Evolutionary conservation across 2,329 filamentous ascomycete genomes (phyloP).

Genomic region (Alternaria sp.): DNA sequence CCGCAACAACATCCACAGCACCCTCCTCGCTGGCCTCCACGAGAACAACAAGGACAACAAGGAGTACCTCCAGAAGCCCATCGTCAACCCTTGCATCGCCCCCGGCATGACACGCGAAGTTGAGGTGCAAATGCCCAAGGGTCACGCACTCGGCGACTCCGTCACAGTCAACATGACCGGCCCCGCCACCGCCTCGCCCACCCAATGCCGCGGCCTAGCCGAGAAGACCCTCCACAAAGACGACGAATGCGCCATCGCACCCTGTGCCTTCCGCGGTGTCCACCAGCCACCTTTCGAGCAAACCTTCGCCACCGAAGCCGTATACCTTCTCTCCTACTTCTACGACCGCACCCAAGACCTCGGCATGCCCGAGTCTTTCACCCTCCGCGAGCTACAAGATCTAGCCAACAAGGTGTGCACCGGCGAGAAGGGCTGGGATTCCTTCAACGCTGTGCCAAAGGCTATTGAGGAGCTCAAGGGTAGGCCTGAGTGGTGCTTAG

Average conservation of each 20-base stretch:
- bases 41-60: constrained; percentile 63
- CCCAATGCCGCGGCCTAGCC: constrained; percentile 87
- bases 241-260: constrained; percentile 76
- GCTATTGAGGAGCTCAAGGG: constrained; percentile 81
- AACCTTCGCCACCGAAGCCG: constrained; percentile 88
- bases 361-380: constrained; percentile 98
- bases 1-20: constrained; percentile 81
- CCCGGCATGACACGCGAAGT: constrained; percentile 79
- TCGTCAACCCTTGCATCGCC: constrained; percentile 85
- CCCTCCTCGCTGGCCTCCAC: constrained; percentile 74
- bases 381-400: constrained; percentile 85
- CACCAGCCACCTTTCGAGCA: constrained; percentile 92
- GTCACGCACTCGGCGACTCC: constrained; percentile 68
- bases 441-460: constrained; percentile 76
- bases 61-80: constrained; percentile 72
- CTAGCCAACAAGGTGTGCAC: constrained; percentile 84
- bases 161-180: constrained; percentile 87
- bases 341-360: constrained; percentile 92
- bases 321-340: constrained; percentile 98
- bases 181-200: constrained; percentile 74
- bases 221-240: constrained; percentile 94
- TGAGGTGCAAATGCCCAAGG: constrained; percentile 71
- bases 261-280: constrained; percentile 98
- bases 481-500: constrained; percentile 89
- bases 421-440: constrained; percentile 77